Evolutionary conservation across 2,329 filamentous ascomycete species (phyloP).

Genomic region (Xylariaceae sp.): DNA sequence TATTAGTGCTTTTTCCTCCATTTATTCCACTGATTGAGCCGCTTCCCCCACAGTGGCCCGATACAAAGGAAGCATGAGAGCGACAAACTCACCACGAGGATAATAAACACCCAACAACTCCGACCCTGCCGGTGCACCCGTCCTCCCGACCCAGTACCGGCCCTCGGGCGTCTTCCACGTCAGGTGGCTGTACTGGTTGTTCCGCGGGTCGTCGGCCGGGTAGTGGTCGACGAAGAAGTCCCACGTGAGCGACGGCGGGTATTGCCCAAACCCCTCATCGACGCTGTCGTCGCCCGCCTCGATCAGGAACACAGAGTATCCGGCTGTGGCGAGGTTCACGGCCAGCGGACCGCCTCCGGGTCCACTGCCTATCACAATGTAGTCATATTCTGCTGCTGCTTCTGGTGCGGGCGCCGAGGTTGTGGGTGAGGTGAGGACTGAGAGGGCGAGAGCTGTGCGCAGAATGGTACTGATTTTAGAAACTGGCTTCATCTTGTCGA

Average conservation of each 20-base stretch:
- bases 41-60: not conserved
- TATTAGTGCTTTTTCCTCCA: not conserved
- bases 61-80: not conserved
- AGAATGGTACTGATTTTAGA: constrained; percentile 3
- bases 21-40: too few species aligned
- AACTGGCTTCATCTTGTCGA: too few species aligned
- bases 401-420: constrained; percentile 5
- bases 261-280: constrained; percentile 33
- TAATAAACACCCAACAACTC: constrained; percentile 25
- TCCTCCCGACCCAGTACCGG: constrained; percentile 13
- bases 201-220: constrained; percentile 42
- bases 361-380: constrained; percentile 43
- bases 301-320: constrained; percentile 46
- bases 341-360: constrained; percentile 46
- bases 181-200: constrained; percentile 28
- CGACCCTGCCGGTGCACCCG: constrained; percentile 21
- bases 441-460: constrained; percentile 2
- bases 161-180: constrained; percentile 17
- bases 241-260: constrained; percentile 39
- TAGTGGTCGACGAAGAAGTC: constrained; percentile 52
- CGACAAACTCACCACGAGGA: constrained; percentile 19
- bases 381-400: constrained; percentile 13
- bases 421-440: not conserved
- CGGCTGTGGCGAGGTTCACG: constrained; percentile 44
- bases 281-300: constrained; percentile 47